Conservation (phyloP, 805 yeast species). For the Zygosaccharomyces pseudorouxii region DNA sequence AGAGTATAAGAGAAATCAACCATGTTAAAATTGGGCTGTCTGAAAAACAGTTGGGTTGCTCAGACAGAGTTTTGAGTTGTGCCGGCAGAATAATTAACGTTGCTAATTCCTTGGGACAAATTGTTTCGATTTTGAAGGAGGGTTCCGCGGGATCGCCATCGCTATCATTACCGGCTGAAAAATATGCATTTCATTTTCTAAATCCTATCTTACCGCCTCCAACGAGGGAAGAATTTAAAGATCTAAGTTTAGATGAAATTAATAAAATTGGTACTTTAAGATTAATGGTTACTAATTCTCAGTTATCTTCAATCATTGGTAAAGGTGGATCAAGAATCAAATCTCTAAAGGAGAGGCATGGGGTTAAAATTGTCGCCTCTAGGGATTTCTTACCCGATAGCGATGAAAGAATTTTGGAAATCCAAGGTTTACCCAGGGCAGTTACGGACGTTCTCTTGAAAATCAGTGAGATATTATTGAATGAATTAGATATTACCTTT, state of each 20-base stretch:
- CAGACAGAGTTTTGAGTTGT: slow-evolving; percentile 77
- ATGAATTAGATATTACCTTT: slow-evolving; percentile 24
- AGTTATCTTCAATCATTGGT: slow-evolving; percentile 87
- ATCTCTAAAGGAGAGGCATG: slow-evolving; percentile 52
- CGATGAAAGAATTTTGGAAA: slow-evolving; percentile 79
- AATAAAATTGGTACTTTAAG: slow-evolving; percentile 43
- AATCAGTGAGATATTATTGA: slow-evolving; percentile 27
- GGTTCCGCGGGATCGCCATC: slow-evolving; percentile 13
- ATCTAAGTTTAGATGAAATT: slow-evolving; percentile 18
- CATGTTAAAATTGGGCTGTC: slow-evolving; percentile 84
- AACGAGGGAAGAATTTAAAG: slow-evolving; percentile 27
- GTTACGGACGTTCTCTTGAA: slow-evolving; percentile 65
- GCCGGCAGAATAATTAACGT: slow-evolving; percentile 68
- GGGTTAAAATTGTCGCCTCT: slow-evolving; percentile 81
- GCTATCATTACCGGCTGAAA: slow-evolving; percentile 36
- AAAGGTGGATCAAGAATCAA: slow-evolving; percentile 77
- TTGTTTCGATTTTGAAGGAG: slow-evolving; percentile 46
- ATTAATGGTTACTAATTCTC: slow-evolving; percentile 73
- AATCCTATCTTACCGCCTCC: slow-evolving; percentile 34
- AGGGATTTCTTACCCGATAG: slow-evolving; percentile 77
- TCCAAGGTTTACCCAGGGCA: slow-evolving; percentile 71
- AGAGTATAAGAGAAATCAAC: slow-evolving; percentile 67
- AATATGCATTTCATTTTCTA: slow-evolving; percentile 43
- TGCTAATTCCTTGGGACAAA: slow-evolving; percentile 63
- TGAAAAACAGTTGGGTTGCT: slow-evolving; percentile 70